These are phyloP conservation scores for Nakazawaea molendinolei DNA, from an alignment of 805 yeast genomes.

Conservation along the genomic window DNA sequence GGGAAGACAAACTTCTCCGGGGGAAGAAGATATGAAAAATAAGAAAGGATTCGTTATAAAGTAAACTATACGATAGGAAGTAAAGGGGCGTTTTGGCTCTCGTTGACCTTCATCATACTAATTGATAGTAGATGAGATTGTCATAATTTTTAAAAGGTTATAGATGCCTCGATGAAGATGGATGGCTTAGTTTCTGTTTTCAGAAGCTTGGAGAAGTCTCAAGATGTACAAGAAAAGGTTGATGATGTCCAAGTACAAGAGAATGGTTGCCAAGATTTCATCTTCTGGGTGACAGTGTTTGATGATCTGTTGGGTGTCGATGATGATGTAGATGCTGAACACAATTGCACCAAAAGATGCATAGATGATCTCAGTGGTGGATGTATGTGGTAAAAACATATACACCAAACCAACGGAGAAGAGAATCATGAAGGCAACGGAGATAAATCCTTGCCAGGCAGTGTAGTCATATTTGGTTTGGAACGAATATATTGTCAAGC, in stretches of 20 bases:
- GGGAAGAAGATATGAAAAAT: too few species aligned
- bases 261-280: conserved; percentile 74
- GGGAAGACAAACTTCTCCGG: too few species aligned
- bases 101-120: too few species aligned
- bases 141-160: too few species aligned
- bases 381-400: conserved; percentile 56
- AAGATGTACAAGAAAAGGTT: conserved; percentile 75
- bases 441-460: conserved; percentile 52
- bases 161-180: not conserved
- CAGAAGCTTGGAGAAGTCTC: conserved; percentile 43
- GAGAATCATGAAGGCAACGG: conserved; percentile 55
- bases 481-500: conserved; percentile 69
- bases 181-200: conserved; percentile 13
- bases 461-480: conserved; percentile 74
- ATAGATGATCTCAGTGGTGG: conserved; percentile 58
- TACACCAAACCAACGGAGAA: conserved; percentile 68
- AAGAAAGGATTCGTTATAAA: too few species aligned
- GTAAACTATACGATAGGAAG: too few species aligned
- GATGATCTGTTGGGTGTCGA: conserved; percentile 79
- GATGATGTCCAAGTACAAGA: conserved; percentile 74
- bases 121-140: too few species aligned
- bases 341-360: conserved; percentile 69
- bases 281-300: conserved; percentile 75
- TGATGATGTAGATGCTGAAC: conserved; percentile 63
- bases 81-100: too few species aligned